Conservation (phyloP, 176 grass and related monocot species). For the Ensete glaucum region DNA sequence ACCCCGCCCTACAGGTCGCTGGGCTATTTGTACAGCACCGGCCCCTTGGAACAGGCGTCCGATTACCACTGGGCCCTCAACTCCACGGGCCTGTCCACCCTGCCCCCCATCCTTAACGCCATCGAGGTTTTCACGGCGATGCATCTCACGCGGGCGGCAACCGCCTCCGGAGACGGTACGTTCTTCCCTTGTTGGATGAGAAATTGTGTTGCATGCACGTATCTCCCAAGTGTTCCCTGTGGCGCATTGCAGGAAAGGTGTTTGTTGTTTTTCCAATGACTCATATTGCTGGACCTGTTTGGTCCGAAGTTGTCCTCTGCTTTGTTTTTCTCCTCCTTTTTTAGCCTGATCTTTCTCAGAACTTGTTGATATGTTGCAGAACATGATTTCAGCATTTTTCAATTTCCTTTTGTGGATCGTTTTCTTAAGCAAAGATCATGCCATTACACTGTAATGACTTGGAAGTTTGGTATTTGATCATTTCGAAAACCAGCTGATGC, state of each 20-base stretch:
- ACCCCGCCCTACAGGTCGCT: neutral
- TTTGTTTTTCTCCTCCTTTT: no score
- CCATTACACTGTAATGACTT: neutral
- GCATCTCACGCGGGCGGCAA: neutral
- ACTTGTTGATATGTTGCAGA: no score
- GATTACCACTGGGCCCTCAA: neutral
- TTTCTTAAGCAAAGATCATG: neutral
- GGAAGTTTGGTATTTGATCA: neutral
- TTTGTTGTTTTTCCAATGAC: neutral
- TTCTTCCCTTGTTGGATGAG: neutral
- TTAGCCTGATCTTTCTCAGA: no score
- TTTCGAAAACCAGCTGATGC: neutral
- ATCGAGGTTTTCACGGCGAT: slow-evolving; percentile 8
- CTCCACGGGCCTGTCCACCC: slow-evolving; percentile 13
- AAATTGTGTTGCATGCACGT: neutral
- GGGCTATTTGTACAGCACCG: neutral
- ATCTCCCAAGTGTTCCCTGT: neutral
- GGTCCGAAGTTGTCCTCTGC: no score
- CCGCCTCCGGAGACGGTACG: slow-evolving; percentile 17
- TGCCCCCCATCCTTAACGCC: slow-evolving; percentile 25
- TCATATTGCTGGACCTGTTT: no score
- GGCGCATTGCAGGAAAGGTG: neutral
- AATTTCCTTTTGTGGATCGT: neutral
- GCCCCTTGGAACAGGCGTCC: neutral
- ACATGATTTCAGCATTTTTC: neutral